These are phyloP conservation scores for Globisporangium recalcitrans DNA, from an alignment of 352 stramenopile genomes.

Conservation along the genomic window DNA sequence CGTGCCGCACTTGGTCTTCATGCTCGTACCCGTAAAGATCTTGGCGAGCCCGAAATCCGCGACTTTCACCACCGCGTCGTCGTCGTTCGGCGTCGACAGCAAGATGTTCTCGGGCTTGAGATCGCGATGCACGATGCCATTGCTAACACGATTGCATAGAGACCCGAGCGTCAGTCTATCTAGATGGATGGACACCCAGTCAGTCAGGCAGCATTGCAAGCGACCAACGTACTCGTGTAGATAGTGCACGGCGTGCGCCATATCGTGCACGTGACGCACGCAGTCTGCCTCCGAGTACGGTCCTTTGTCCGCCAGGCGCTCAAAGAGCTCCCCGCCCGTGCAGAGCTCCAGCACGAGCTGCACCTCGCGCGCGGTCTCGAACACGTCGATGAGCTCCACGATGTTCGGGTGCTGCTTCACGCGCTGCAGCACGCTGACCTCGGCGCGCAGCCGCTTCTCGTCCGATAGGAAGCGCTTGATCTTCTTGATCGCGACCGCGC, in stretches of 20 bases:
- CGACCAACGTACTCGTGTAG: conserved; percentile 48
- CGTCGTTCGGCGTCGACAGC: conserved; percentile 56
- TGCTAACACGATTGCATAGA: conserved; percentile 22
- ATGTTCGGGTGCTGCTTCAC: conserved; percentile 72
- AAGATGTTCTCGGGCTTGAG: conserved; percentile 85
- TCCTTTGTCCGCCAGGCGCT: conserved; percentile 70
- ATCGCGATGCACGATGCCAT: conserved; percentile 77
- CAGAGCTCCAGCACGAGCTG: conserved; percentile 79
- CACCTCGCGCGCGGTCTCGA: conserved; percentile 73
- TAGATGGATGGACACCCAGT: not conserved
- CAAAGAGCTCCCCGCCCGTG: conserved; percentile 78
- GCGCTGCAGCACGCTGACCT: conserved; percentile 55
- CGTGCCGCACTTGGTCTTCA: conserved; percentile 81
- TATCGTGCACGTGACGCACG: conserved; percentile 62
- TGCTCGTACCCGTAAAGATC: conserved; percentile 56
- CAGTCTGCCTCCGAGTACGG: conserved; percentile 81
- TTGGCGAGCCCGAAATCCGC: conserved; percentile 86
- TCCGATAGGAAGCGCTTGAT: conserved; percentile 81
- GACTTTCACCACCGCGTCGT: conserved; percentile 62
- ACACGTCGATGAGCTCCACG: conserved; percentile 74
- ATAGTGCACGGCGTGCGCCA: conserved; percentile 66
- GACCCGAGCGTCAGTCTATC: not conserved
- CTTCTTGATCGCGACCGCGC: conserved; percentile 73
- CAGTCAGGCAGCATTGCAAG: not conserved
- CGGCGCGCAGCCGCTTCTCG: conserved; percentile 49